Percentiles rank a stretch among this genome's conserved stretches.
Conservation (phyloP, 768 basidiomycete species). For the Tylopilus sp. region DNA sequence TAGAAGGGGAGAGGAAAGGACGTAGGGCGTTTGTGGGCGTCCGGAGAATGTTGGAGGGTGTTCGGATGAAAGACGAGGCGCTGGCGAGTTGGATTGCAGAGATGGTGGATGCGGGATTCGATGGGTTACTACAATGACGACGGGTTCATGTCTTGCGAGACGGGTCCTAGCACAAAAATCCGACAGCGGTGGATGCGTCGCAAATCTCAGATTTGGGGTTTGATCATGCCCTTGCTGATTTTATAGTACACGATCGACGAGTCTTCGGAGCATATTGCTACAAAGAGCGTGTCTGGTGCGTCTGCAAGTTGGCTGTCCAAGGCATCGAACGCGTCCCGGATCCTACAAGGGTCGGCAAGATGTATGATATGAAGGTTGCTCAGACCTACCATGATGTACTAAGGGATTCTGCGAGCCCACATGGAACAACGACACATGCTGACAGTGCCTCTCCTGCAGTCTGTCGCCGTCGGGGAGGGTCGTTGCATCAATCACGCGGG, state of each 20-base stretch:
- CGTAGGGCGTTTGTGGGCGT: conserved; percentile 66
- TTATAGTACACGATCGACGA: conserved; percentile 86
- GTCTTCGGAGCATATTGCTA: conserved; percentile 74
- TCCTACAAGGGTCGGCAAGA: conserved; percentile 36
- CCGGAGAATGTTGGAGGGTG: conserved; percentile 56
- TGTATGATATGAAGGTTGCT: not conserved
- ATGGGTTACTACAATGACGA: conserved; percentile 27
- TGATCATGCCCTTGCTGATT: conserved; percentile 71
- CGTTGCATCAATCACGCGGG: too few relatives aligned
- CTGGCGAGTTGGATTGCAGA: conserved; percentile 58
- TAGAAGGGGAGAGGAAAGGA: conserved; percentile 69
- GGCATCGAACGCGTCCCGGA: conserved; percentile 52
- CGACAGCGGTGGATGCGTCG: not conserved
- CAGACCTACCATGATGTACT: conserved; percentile 55
- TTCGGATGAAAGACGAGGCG: conserved; percentile 62
- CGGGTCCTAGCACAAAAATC: conserved; percentile 1
- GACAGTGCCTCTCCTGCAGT: conserved; percentile 36
- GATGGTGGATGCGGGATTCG: conserved; percentile 51
- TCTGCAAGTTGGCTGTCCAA: conserved; percentile 30
- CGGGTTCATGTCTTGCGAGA: not conserved
- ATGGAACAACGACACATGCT: conserved; percentile 52
- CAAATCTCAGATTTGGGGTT: conserved; percentile 56
- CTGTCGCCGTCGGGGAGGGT: conserved; percentile 26
- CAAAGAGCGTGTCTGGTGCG: conserved; percentile 46
- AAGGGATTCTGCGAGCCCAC: conserved; percentile 61